Evolutionary conservation across 2,329 filamentous ascomycete genomes (phyloP).

Genomic region (Penicillium sp.): DNA sequence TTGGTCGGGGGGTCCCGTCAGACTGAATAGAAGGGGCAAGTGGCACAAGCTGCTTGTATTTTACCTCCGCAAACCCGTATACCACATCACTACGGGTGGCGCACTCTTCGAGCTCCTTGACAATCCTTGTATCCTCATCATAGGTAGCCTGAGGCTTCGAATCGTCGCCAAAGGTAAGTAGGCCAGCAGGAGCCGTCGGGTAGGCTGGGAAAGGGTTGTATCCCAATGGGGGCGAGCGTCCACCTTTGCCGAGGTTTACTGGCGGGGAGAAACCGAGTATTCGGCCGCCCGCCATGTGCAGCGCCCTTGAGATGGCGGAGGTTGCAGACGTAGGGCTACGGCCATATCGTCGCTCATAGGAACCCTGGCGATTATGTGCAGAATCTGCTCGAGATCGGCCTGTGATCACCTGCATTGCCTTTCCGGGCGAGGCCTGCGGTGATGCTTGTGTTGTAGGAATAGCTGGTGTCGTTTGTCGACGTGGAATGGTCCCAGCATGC

Average conservation of each 20-base stretch:
- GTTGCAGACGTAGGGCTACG: constrained; percentile 76
- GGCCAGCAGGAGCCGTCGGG: constrained; percentile 72
- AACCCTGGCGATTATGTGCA: constrained; percentile 73
- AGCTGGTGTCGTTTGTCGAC: constrained; percentile 79
- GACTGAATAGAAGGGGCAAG: constrained; percentile 70
- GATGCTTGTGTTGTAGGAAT: constrained; percentile 72
- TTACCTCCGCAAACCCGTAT: constrained; percentile 96
- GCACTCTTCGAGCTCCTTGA: constrained; percentile 86
- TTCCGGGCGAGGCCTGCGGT: constrained; percentile 68
- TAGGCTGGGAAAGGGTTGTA: constrained; percentile 82
- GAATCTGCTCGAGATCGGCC: constrained; percentile 66
- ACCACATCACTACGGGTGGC: constrained; percentile 94
- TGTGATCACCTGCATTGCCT: constrained; percentile 74
- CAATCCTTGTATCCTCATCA: constrained; percentile 80
- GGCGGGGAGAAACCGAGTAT: constrained; percentile 58
- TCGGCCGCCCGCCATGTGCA: constrained; percentile 83
- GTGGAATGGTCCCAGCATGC: constrained; percentile 68
- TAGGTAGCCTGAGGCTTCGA: constrained; percentile 63
- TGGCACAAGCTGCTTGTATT: constrained; percentile 96
- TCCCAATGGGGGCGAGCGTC: constrained; percentile 50
- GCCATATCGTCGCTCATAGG: constrained; percentile 80
- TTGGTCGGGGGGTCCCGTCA: constrained; percentile 38
- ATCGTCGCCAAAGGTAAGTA: constrained; percentile 67
- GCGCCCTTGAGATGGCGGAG: constrained; percentile 90
- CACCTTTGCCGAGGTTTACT: constrained; percentile 49